phyloP scores from a whole-genome alignment of 352 stramenopile species.

The Globisporangium canariense region DNA sequence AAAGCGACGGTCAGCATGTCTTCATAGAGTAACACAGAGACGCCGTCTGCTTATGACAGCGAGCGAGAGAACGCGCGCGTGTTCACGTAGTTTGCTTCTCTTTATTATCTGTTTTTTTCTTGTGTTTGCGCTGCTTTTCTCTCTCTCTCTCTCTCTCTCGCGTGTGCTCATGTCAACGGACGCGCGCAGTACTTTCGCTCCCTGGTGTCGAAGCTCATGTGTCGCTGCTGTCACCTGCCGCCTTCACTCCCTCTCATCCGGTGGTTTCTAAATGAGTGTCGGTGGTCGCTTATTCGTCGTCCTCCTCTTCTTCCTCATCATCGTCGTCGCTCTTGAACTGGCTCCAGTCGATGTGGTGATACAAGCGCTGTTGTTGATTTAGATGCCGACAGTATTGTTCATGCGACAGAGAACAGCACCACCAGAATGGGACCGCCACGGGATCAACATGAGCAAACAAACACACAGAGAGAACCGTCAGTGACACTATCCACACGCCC shows the following conservation, averaged over 20 bases:
- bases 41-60: too few species aligned
- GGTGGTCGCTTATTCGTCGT: conserved; percentile 22
- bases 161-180: neutral
- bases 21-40: neutral
- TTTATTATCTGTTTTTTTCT: conserved; percentile 10
- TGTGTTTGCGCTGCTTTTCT: neutral
- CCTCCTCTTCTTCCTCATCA: conserved; percentile 76
- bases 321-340: conserved; percentile 80
- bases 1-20: neutral
- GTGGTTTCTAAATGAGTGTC: conserved; percentile 9
- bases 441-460: neutral
- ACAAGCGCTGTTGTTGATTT: conserved; percentile 51
- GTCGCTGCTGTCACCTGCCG: neutral
- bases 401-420: conserved; percentile 18
- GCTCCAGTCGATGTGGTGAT: conserved; percentile 87
- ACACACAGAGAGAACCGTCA: conserved; percentile 8
- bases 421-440: conserved; percentile 27
- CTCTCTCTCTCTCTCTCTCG: neutral
- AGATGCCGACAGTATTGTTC: neutral
- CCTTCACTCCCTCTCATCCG: conserved; percentile 4
- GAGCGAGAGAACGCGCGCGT: neutral
- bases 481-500: neutral
- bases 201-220: neutral
- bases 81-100: conserved; percentile 10
- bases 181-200: neutral